Evolutionary conservation across 2,329 filamentous ascomycete species (phyloP).

Genomic region (Penicillium decumbens): DNA sequence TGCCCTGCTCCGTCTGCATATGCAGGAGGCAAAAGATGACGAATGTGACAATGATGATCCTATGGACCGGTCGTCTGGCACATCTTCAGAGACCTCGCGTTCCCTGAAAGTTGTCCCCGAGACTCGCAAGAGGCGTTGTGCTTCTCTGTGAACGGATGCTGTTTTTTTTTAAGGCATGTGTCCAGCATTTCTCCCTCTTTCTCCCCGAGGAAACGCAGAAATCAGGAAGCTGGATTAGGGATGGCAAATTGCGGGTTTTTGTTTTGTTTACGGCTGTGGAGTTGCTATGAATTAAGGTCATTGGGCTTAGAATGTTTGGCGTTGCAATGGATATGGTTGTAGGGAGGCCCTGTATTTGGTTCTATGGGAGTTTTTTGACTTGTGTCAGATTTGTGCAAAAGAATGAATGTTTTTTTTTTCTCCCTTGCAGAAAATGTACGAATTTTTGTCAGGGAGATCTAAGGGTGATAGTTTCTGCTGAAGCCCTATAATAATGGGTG

Average conservation of each 20-base stretch:
- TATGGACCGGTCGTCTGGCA: neutral
- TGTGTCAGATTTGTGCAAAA: neutral
- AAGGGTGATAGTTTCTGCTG: neutral
- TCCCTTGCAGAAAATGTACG: neutral
- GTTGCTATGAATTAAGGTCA: neutral
- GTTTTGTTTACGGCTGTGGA: neutral
- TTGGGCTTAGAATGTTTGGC: conserved; percentile 6
- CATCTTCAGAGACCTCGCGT: neutral
- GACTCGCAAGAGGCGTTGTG: conserved; percentile 13
- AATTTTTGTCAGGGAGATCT: neutral
- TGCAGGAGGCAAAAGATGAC: conserved; percentile 25
- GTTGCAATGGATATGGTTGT: neutral
- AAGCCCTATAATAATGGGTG: no score
- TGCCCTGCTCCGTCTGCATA: conserved; percentile 34
- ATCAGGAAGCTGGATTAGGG: neutral
- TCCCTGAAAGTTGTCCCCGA: neutral
- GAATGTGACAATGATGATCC: conserved; percentile 13
- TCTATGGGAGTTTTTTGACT: neutral
- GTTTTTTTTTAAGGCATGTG: neutral
- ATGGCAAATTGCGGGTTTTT: neutral
- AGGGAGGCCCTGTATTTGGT: neutral
- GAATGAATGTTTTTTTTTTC: neutral
- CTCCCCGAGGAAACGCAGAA: no score
- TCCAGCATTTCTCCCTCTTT: neutral
- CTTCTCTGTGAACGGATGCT: conserved; percentile 10